phyloP scores from a whole-genome alignment of 2,329 filamentous ascomycete species.

The Colletotrichum orbiculare region DNA sequence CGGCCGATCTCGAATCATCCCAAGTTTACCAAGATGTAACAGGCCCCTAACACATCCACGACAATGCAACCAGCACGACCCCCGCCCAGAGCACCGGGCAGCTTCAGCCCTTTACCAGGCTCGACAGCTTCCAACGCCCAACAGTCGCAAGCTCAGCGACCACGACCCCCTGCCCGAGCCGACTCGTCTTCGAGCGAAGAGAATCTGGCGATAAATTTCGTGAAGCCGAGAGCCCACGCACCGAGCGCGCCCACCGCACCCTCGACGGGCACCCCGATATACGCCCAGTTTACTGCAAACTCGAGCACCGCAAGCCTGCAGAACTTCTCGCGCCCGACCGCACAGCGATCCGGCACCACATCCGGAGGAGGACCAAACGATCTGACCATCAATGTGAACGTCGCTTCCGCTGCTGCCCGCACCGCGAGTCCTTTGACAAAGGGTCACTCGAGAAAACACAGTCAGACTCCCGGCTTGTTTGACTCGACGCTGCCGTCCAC shows the following conservation, averaged over 20 bases:
- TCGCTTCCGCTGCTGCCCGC: conserved; percentile 43
- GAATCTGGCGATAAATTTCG: conserved; percentile 53
- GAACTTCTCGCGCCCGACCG: conserved; percentile 69
- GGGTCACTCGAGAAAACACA: conserved; percentile 71
- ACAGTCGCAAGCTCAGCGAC: conserved; percentile 43
- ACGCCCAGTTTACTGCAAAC: conserved; percentile 60
- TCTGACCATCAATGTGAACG: conserved; percentile 17
- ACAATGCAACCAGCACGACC: conserved; percentile 62
- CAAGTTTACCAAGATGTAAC: conserved; percentile 56
- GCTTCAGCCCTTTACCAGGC: conserved; percentile 64
- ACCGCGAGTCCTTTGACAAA: conserved; percentile 46
- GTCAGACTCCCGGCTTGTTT: conserved; percentile 80
- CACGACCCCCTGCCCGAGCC: conserved; percentile 51
- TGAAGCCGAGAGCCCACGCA: conserved; percentile 54
- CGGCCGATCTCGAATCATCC: conserved; percentile 34
- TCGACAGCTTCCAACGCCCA: conserved; percentile 42
- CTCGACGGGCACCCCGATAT: conserved; percentile 49
- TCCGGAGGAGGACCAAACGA: conserved; percentile 30
- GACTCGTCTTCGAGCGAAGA: conserved; percentile 61
- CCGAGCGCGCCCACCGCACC: conserved; percentile 35
- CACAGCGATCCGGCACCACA: conserved; percentile 39
- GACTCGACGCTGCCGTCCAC: conserved; percentile 77
- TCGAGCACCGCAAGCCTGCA: conserved; percentile 61
- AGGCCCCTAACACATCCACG: conserved; percentile 43
- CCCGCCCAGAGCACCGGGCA: conserved; percentile 62